Base-by-base conservation (phyloP, 208 protist genomes). In the Crithidia brevicula region DNA sequence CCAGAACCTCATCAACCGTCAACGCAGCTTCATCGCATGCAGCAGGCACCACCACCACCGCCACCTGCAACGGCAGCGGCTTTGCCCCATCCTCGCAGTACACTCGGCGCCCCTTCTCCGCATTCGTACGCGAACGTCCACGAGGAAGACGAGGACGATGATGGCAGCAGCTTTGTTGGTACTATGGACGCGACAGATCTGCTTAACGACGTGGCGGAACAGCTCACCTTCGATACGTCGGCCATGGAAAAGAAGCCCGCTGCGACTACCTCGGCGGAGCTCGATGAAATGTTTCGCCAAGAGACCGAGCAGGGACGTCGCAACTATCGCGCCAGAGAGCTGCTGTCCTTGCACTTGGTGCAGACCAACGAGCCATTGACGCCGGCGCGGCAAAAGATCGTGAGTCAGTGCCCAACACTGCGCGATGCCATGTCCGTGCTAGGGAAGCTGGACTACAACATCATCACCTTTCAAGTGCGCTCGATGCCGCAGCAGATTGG, bases 401-500 rank as follows among this genome's bases (percentile, higher is more conserved):
- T 61, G 1, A 13, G 3, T 2, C 34, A 70, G 52, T 23, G 23
- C 10, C 5, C 64, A 2, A 70, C 64, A 9, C 1, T 70, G 43
- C 64, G 64, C 9, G 40, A 70, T 4, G 3, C 42, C 9, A n/a
- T 70, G 52, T n/a, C 13, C 8, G 15, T 23, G 10, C 22, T 70
- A 2, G 50, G 27, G 8, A 51, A 28, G 50, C 18, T 9, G 11
- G 36, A 59, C 43, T 70, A 53, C 64, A 70, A 70, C 52, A 53
- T 61, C n/a, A 15, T 61, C 25, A 28, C 30, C 13, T 50, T 52
- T 18, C 64, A 70, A n/a, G 8, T 70, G n/a, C 64, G 64, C 40
- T 31, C 52, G n/a, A 15, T n/a, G 3, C 9, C 38, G 20, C 33
- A 43, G 42, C 42, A 57, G 25, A 70, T 70, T 47, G 64, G 64